Evolutionary conservation across 495 filamentous ascomycete species (phyloP).

Genomic region (Penicillium verhagenii): DNA sequence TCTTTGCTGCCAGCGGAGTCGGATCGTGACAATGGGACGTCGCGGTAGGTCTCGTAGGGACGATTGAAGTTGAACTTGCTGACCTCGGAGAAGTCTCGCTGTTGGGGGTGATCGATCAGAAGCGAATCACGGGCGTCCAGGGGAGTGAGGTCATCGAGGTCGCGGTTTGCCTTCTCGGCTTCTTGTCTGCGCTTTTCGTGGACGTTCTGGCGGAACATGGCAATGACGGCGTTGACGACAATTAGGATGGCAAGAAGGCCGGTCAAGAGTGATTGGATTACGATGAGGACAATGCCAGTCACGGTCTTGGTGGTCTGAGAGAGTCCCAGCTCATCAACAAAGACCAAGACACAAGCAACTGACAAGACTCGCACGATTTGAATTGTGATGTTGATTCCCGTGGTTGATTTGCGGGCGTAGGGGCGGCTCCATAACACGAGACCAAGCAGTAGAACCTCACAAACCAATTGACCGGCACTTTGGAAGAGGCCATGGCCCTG

Average conservation of each 20-base stretch:
- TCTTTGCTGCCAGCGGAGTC: slow-evolving; percentile 40
- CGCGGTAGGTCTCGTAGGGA: slow-evolving; percentile 45
- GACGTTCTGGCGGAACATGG: slow-evolving; percentile 82
- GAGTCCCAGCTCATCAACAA: slow-evolving; percentile 90
- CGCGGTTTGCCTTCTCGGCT: slow-evolving; percentile 80
- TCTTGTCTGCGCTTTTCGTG: slow-evolving; percentile 82
- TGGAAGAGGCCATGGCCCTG: slow-evolving; percentile 86
- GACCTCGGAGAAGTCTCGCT: slow-evolving; percentile 42
- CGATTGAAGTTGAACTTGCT: slow-evolving; percentile 51
- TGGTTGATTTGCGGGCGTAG: slow-evolving; percentile 79
- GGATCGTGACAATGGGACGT: slow-evolving; percentile 33
- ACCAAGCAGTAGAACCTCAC: slow-evolving; percentile 69
- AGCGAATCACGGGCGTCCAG: slow-evolving; percentile 89
- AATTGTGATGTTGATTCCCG: slow-evolving; percentile 92
- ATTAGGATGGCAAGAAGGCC: slow-evolving; percentile 85
- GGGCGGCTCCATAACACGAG: slow-evolving; percentile 83
- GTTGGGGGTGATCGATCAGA: slow-evolving; percentile 57
- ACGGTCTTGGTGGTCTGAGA: slow-evolving; percentile 94
- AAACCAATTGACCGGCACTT: slow-evolving; percentile 71
- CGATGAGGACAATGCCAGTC: slow-evolving; percentile 85
- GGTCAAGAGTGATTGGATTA: slow-evolving; percentile 81
- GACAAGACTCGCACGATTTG: slow-evolving; percentile 93
- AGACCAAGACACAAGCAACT: slow-evolving; percentile 84
- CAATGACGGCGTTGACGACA: slow-evolving; percentile 80
- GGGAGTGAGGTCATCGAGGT: slow-evolving; percentile 84